Percentiles rank a stretch among this genome's conserved stretches.
Evolutionary conservation across 192 early-diverging fungal genomes (phyloP).

Genomic region (Podila epigama): DNA sequence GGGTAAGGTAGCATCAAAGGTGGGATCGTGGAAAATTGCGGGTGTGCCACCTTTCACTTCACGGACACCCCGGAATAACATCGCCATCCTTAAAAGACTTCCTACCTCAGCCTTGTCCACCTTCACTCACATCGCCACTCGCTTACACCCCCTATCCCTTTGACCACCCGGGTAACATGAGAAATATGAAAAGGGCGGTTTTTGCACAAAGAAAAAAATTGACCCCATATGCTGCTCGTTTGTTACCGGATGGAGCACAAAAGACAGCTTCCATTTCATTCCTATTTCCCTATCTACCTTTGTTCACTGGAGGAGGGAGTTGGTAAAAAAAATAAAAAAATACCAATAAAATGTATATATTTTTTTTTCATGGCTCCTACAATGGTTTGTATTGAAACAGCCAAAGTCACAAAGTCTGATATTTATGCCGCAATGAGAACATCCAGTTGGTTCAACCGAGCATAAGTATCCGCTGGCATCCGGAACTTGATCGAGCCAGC

Average conservation of each 20-base stretch:
- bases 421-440: constrained; percentile 49
- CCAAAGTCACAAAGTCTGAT: constrained; percentile 50
- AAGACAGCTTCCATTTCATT: too few species aligned
- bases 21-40: background rate
- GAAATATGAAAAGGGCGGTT: too few species aligned
- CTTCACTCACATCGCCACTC: too few species aligned
- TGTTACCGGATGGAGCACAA: too few species aligned
- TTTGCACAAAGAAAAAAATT: too few species aligned
- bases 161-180: too few species aligned
- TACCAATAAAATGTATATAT: background rate
- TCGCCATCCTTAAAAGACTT: background rate
- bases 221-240: too few species aligned
- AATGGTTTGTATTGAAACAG: background rate
- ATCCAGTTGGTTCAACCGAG: constrained; percentile 72
- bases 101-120: background rate
- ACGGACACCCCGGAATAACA: too few species aligned
- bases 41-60: background rate
- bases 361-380: background rate
- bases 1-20: background rate
- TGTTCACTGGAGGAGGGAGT: too few species aligned
- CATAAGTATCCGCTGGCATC: constrained; percentile 83
- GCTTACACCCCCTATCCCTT: too few species aligned
- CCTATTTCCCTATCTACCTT: too few species aligned
- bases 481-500: constrained; percentile 86
- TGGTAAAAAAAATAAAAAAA: too few species aligned